Conservation (phyloP, 1,139 yeast genomes). For the Pichia sp. region DNA sequence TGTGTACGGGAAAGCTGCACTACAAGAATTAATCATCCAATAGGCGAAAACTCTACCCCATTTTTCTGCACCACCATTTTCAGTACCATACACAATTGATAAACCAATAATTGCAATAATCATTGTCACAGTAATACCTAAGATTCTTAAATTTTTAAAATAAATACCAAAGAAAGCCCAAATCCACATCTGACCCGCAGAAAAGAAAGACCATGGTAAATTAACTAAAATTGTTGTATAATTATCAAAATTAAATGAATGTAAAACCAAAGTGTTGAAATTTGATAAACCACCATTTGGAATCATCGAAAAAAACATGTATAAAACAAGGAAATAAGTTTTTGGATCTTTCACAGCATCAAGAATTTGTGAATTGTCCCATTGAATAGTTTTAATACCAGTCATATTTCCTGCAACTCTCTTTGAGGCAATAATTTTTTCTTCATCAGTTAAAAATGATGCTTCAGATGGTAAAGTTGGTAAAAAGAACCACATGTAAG, state of each 20-base stretch:
- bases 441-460: slow-evolving; percentile 33
- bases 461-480: slow-evolving; percentile 33
- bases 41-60: slow-evolving; percentile 23
- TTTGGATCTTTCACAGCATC: slow-evolving; percentile 18
- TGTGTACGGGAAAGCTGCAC: slow-evolving; percentile 12
- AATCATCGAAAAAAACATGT: slow-evolving; percentile 15
- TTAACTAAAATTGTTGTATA: slow-evolving; percentile 12
- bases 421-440: slow-evolving; percentile 31
- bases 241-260: slow-evolving; percentile 11
- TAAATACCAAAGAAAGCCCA: slow-evolving; percentile 17
- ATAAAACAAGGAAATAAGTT: slow-evolving; percentile 11
- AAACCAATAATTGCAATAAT: slow-evolving; percentile 21
- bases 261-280: slow-evolving; percentile 12
- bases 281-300: slow-evolving; percentile 20
- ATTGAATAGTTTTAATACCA: slow-evolving; percentile 19
- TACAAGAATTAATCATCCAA: slow-evolving; percentile 22
- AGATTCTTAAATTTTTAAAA: slow-evolving; percentile 17
- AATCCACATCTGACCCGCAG: slow-evolving; percentile 20
- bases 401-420: slow-evolving; percentile 25
- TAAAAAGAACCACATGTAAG: slow-evolving; percentile 32
- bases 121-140: slow-evolving; percentile 20
- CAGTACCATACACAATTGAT: slow-evolving; percentile 21
- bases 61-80: slow-evolving; percentile 16
- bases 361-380: slow-evolving; percentile 13
- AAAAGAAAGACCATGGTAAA: slow-evolving; percentile 16